These are phyloP conservation scores for Nasturtium officinale DNA, from an alignment of 345 rosid species.

Conservation along the genomic window DNA sequence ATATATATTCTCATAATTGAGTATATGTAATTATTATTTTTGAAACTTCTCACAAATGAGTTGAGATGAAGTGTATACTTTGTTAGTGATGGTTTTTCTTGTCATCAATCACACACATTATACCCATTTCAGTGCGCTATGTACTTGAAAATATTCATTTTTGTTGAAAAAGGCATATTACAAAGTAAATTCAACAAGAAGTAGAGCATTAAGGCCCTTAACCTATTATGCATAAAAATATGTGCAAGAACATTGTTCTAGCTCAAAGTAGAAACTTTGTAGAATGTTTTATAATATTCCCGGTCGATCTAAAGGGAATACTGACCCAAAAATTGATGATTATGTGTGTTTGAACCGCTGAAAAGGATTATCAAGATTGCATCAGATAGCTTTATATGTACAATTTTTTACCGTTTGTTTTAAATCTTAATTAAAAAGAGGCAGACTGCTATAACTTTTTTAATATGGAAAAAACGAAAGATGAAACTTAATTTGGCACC, in stretches of 20 bases:
- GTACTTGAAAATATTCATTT: not conserved
- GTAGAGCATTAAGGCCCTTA: not conserved
- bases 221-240: slow-evolving; percentile 11
- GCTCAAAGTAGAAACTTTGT: slow-evolving; percentile 37
- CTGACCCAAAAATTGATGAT: slow-evolving; percentile 6
- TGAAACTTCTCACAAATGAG: not conserved
- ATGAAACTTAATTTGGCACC: not conserved
- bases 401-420: not conserved
- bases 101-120: slow-evolving; percentile 5
- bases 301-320: slow-evolving; percentile 27
- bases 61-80: slow-evolving; percentile 12
- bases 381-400: slow-evolving; percentile 17
- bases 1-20: slow-evolving; percentile 16
- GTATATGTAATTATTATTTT: not conserved
- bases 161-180: not conserved
- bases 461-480: not conserved
- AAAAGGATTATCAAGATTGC: no score
- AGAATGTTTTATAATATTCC: slow-evolving; percentile 16
- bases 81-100: slow-evolving; percentile 9
- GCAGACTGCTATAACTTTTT: not conserved
- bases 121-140: not conserved
- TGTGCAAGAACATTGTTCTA: slow-evolving; percentile 30
- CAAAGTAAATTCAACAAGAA: not conserved
- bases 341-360: slow-evolving; percentile 17
- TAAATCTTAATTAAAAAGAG: not conserved